A percentile compares a stretch with the other conserved stretches of the same genome.
Evolutionary conservation across 495 filamentous ascomycete species (phyloP).

Genomic region (Letharia lupina): DNA sequence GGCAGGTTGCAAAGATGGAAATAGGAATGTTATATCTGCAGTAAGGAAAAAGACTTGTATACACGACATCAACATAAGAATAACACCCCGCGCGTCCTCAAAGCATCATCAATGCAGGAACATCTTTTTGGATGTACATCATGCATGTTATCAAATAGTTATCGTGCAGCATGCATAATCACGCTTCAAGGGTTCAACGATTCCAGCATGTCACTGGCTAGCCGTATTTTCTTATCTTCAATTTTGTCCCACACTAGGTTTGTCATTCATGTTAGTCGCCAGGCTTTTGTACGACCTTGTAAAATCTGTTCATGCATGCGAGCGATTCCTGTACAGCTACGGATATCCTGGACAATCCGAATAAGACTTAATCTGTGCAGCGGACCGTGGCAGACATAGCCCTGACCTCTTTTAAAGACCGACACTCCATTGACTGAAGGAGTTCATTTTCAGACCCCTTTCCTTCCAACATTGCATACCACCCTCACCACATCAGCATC

Average conservation of each 20-base stretch:
- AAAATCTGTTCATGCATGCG: not conserved
- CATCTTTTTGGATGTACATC: no score
- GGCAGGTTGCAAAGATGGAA: no score
- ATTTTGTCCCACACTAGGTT: no score
- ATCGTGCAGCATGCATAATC: not conserved
- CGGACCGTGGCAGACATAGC: not conserved
- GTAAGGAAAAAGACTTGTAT: no score
- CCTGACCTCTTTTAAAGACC: not conserved
- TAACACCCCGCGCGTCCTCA: no score
- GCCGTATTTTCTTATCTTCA: not conserved
- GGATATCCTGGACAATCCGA: not conserved
- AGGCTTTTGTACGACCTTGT: not conserved
- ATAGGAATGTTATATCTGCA: no score
- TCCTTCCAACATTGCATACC: not conserved
- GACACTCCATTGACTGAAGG: not conserved
- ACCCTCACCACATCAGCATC: not conserved
- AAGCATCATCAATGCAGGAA: no score
- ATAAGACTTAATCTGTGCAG: not conserved
- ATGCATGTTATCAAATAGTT: no score
- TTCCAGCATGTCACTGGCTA: no score
- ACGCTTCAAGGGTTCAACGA: not conserved
- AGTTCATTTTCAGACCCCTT: no score
- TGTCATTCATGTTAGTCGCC: not conserved
- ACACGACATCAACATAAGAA: no score
- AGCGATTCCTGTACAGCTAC: not conserved